Conservation (phyloP, 306 rosid species). For the Vachellia collinsii region DNA sequence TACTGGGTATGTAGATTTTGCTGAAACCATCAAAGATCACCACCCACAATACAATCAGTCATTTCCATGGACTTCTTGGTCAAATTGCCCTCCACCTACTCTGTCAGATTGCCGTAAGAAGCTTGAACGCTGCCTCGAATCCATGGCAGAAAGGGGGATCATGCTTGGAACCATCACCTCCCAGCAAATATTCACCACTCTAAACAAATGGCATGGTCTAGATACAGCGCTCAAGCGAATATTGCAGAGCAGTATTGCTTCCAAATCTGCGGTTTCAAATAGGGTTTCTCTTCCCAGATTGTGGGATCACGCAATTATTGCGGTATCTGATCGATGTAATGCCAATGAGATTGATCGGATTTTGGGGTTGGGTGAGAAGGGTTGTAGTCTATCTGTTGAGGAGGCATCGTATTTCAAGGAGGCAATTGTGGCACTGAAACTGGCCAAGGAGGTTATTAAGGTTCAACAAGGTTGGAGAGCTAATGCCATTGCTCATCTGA, state of each 20-base stretch:
- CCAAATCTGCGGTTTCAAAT: conserved; percentile 40
- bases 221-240: conserved; percentile 55
- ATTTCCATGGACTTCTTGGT: conserved; percentile 87
- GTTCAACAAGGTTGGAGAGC: conserved; percentile 72
- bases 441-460: conserved; percentile 77
- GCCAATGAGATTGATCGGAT: conserved; percentile 58
- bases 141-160: conserved; percentile 75
- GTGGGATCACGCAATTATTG: conserved; percentile 82
- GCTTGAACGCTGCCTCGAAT: conserved; percentile 77
- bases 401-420: conserved; percentile 81
- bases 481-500: conserved; percentile 76
- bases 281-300: conserved; percentile 50
- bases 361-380: conserved; percentile 53
- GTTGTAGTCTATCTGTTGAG: conserved; percentile 55
- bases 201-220: conserved; percentile 75
- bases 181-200: conserved; percentile 64
- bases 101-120: conserved; percentile 59
- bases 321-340: conserved; percentile 55
- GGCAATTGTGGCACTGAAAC: conserved; percentile 64
- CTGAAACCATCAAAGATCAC: conserved; percentile 64
- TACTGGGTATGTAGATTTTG: conserved; percentile 87
- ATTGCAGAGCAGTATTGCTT: conserved; percentile 27
- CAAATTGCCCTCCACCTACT: conserved; percentile 59
- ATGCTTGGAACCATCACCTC: conserved; percentile 68
- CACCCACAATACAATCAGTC: conserved; percentile 52